Percentiles rank a stretch among this genome's conserved stretches.
phyloP scores from a whole-genome alignment of 2,329 filamentous ascomycete species.

The Aspergillus novofumigatus region DNA sequence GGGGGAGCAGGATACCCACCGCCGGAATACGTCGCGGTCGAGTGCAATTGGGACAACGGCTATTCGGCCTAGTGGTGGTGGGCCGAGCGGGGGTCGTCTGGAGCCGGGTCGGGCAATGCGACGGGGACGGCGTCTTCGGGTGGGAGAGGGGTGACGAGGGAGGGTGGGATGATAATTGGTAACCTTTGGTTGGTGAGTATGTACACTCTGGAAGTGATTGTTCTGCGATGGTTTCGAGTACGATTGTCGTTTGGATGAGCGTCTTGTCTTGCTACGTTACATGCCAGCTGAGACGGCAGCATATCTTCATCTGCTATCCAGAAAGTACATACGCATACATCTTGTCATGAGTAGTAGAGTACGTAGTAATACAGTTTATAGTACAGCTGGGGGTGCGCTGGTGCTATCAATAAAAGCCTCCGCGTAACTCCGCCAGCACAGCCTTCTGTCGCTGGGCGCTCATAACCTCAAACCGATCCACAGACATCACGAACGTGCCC shows the following conservation, averaged over 20 bases:
- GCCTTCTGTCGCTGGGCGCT: slow-evolving; percentile 56
- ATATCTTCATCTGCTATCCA: background rate
- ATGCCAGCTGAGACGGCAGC: background rate
- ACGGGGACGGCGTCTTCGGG: slow-evolving; percentile 17
- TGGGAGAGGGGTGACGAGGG: slow-evolving; percentile 49
- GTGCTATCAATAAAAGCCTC: slow-evolving; percentile 20
- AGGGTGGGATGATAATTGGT: slow-evolving; percentile 53
- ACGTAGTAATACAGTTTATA: background rate
- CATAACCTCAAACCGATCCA: slow-evolving; percentile 68
- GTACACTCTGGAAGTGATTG: background rate
- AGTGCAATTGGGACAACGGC: slow-evolving; percentile 61
- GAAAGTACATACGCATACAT: background rate
- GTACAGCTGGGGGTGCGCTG: background rate
- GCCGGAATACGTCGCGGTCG: slow-evolving; percentile 34
- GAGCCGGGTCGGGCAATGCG: slow-evolving; percentile 10
- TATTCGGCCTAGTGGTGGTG: slow-evolving; percentile 49
- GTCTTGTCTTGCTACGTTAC: background rate
- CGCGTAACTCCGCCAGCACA: slow-evolving; percentile 46
- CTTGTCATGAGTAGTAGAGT: background rate
- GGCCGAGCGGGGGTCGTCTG: slow-evolving; percentile 8
- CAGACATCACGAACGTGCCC: slow-evolving; percentile 70
- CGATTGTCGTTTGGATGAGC: background rate
- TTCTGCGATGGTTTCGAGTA: background rate
- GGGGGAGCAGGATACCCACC: slow-evolving; percentile 38
- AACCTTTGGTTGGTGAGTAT: slow-evolving; percentile 2